These are phyloP conservation scores for Myxozyma melibiosi DNA, from an alignment of 805 yeast species.

Conservation along the genomic window DNA sequence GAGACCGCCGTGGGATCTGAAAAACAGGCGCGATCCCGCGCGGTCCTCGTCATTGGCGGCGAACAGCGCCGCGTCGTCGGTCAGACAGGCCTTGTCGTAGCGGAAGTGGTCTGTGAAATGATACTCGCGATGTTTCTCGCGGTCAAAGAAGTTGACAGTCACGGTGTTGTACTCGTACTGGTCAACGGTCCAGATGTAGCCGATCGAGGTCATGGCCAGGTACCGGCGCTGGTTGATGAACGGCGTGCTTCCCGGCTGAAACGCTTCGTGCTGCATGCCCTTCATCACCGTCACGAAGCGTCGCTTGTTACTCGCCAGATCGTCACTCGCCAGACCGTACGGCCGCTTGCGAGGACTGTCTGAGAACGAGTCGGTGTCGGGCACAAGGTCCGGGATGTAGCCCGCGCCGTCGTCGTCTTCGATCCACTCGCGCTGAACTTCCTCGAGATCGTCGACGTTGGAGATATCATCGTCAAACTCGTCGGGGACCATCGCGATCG, in stretches of 20 bases:
- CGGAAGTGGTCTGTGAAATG: constrained; percentile 76
- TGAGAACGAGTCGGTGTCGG: constrained; percentile 11
- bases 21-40: constrained; percentile 51
- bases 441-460: constrained; percentile 36
- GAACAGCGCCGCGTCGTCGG: constrained; percentile 45
- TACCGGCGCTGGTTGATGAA: constrained; percentile 73
- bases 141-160: constrained; percentile 87
- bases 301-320: constrained; percentile 6
- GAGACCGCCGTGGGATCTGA: constrained; percentile 67
- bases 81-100: constrained; percentile 74
- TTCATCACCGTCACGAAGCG: constrained; percentile 8
- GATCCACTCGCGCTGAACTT: constrained; percentile 49
- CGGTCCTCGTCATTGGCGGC: constrained; percentile 13
- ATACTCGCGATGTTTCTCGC: constrained; percentile 72
- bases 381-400: constrained; percentile 18
- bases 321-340: background rate
- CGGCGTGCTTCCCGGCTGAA: constrained; percentile 88
- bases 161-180: constrained; percentile 64
- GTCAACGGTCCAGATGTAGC: constrained; percentile 78
- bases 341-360: constrained; percentile 3
- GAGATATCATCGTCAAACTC: constrained; percentile 33
- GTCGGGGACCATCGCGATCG: too few species aligned
- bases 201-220: constrained; percentile 50
- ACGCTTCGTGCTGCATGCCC: constrained; percentile 49
- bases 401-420: constrained; percentile 64